Evolutionary conservation across 352 stramenopile genomes (phyloP), one percentile per base, ranked within the genome.

Genomic region (Pythium brassicae): DNA sequence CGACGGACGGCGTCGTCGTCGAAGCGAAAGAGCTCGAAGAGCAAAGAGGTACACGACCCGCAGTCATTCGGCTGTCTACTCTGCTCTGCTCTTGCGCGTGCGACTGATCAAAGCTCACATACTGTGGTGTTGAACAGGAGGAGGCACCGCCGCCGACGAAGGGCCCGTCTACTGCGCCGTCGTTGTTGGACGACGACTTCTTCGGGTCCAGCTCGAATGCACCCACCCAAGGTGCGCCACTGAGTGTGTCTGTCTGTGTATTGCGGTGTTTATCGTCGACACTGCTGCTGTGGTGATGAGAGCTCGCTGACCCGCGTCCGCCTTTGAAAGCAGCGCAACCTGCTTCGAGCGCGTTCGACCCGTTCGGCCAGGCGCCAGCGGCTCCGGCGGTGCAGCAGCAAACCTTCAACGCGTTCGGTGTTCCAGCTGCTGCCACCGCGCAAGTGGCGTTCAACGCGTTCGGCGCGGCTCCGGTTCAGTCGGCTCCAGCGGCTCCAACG

Each of bases 141-240:
- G 58, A 68, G 17, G 66, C 72, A 49, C 53, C 57, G 27, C 45
- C 69, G 27, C 49, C 65, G 45, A 68, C 71, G 1, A 91, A 88
- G 63, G 69, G 69, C 15, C 78, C 81, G 6, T 86, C 81, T 15
- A 65, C 77, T 17, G 71, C 74, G 15, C 81, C 84, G 9, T 92
- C 81, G 6, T 71, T 94, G 4, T 59, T 94, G 29, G 84, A 92
- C 45, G 76, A 77, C 39, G 81, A 91, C 56, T 92, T 94, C 56
- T 94, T 94, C 43, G 69, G 65, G 8, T 60, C 72, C 7, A 34
- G 76, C 44, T 50, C 71, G 8, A 65, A n/a, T n/a, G 55, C 74
- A 47, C 58, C 76, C 10, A 60, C 57, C 29, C 62, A 51, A 68
- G 71, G 66, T 80, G 61, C 44, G 4, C 19, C 32, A 14, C 32